Base-by-base conservation (phyloP, 768 basidiomycete species). In the Leccinum arenicola region DNA sequence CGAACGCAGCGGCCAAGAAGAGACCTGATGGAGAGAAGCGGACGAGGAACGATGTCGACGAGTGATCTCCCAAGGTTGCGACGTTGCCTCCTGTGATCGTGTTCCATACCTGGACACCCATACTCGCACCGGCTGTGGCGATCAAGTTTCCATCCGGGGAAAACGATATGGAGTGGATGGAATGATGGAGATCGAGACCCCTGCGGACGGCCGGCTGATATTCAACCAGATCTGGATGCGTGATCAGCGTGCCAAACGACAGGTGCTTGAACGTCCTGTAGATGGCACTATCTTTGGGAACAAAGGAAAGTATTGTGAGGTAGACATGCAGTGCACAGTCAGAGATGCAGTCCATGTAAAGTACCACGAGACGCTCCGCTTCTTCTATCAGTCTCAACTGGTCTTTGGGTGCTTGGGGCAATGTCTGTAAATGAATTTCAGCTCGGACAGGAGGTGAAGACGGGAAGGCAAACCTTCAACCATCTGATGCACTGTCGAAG, bases 81-180 rank as follows among this genome's bases (percentile, higher is more conserved):
- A 68, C 19, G 17, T 68, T 68, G 23, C 50, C 57, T 5, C 67
- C 67, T 0, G 67, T 68, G 38, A 66, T 29, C 2, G 54, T 47
- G 2, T 62, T 64, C 68, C 68, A 69, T 11, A 69, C n/a, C 23
- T 66, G 69, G 25, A 70, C 66, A 2, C 64, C 62, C 3, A 68
- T 54, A 23, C 52, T 45, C 1, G 8, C 51, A 11, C 59, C 54
- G 4, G 59, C 67, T 7, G 69, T 67, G 1, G 68, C 66, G n/a
- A 68, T 52, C 23, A 59, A 8, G 11, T 58, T 33, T 1, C 60
- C 55, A 33, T 56, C 51, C 12, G 57, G 63, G 25, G 63, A 66
- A 59, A 63, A 63, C 6, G 36, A 55, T 15, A 69, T 47, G 0
- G 66, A 66, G 27, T 65, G 21, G 6, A 69, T 59, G n/a, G 54